These are phyloP conservation scores for Lodderomyces pseudojiufengensis DNA, from an alignment of 1,139 yeast species.

Conservation along the genomic window DNA sequence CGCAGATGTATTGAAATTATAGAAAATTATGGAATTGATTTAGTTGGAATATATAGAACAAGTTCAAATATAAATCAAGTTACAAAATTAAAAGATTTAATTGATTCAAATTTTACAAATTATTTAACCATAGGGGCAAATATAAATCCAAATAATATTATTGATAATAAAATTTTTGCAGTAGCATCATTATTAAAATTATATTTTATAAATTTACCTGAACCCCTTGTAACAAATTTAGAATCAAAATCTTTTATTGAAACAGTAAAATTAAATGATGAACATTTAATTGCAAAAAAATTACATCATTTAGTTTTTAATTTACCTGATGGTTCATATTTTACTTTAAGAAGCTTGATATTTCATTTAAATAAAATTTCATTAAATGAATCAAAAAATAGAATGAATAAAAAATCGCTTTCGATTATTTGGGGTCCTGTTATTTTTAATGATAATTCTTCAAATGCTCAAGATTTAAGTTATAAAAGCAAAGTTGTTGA, in stretches of 20 bases:
- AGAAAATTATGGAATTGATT: conserved; percentile 75
- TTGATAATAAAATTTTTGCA: conserved; percentile 69
- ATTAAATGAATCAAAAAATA: conserved; percentile 56
- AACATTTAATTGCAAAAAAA: conserved; percentile 59
- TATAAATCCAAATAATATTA: conserved; percentile 42
- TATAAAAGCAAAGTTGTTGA: conserved; percentile 80
- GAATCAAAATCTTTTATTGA: conserved; percentile 60
- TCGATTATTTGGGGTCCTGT: conserved; percentile 96
- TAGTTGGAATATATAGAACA: conserved; percentile 87
- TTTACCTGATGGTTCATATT: conserved; percentile 91
- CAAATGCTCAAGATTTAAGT: conserved; percentile 73
- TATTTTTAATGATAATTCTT: conserved; percentile 59
- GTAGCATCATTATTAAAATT: conserved; percentile 69
- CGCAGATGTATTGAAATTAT: conserved; percentile 84
- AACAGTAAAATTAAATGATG: conserved; percentile 61
- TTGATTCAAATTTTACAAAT: conserved; percentile 76
- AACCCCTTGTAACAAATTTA: conserved; percentile 59
- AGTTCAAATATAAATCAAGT: conserved; percentile 77
- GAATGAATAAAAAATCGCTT: conserved; percentile 78
- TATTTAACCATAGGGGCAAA: conserved; percentile 42
- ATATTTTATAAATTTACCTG: conserved; percentile 68
- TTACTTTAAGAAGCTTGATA: conserved; percentile 78
- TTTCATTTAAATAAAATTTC: conserved; percentile 82
- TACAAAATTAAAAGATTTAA: conserved; percentile 64
- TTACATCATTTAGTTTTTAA: conserved; percentile 85